These are phyloP conservation scores for Alternaria sp. DNA, from an alignment of 2,329 filamentous ascomycete species.

Conservation along the genomic window DNA sequence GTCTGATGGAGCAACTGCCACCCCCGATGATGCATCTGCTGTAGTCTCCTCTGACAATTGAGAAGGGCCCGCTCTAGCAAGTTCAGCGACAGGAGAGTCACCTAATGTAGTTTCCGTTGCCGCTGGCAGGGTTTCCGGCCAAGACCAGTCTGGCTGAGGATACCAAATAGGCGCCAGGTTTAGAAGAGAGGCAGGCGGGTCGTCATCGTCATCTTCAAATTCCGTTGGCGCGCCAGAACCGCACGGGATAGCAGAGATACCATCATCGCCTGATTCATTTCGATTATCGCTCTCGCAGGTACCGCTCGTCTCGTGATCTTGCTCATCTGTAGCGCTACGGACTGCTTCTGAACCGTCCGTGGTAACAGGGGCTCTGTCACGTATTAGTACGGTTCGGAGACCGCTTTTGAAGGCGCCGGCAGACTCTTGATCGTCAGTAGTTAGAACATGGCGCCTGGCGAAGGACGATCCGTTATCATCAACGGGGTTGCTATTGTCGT, in stretches of 20 bases:
- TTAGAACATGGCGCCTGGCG: background rate
- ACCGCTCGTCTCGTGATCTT: background rate
- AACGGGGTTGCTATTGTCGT: background rate
- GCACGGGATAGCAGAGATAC: background rate
- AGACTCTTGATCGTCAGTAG: background rate
- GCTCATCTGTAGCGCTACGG: background rate
- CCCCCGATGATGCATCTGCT: background rate
- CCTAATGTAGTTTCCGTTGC: background rate
- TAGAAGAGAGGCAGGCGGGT: slow-evolving; percentile 5
- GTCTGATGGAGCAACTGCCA: background rate
- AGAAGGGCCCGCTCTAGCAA: background rate
- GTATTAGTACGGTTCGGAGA: background rate
- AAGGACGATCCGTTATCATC: background rate
- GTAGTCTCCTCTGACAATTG: background rate
- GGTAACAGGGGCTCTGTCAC: background rate
- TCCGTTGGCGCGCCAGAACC: background rate
- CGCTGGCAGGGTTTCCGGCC: background rate
- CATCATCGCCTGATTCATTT: background rate
- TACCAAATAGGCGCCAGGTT: background rate
- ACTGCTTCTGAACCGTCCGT: background rate
- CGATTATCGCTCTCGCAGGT: background rate
- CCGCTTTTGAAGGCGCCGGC: background rate
- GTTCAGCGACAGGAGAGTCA: background rate
- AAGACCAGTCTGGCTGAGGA: background rate
- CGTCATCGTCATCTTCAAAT: background rate